Evolutionary conservation across 495 filamentous ascomycete species (phyloP), one percentile per base, ranked within the genome.

Genomic region (Xylaria scruposa): DNA sequence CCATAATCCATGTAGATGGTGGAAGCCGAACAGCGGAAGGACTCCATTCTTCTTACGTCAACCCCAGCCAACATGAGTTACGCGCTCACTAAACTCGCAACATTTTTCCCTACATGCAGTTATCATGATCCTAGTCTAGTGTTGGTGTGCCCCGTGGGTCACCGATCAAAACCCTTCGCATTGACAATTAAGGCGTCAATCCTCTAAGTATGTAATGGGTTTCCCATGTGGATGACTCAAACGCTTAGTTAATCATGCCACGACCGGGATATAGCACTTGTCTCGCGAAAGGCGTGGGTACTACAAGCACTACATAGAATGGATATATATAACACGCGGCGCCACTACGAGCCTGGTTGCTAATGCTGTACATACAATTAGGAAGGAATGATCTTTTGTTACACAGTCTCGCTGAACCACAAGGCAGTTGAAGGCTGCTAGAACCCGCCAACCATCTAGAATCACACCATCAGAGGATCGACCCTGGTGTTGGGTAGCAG

Each of bases 31-130:
- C 8, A 67, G 29, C 65, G 65, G 65, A 54, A 56, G 19, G 4
- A 31, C 65, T 17, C 65, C 36, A 49, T 54, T 67, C 49, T 56
- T 54, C 9, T 67, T 67, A 67, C 65, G 65, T 67, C 49, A 67
- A 67, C 3, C 26, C 42, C 60, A n/a, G 60, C 38, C 31, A 21
- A 6, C 58, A 60, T 63, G n/a, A 15, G 38, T 26, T 44, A 29
- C 60, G 60, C 21, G 60, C 44, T 46, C 62, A 33, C 42, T 3
- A 31, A 65, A 33, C 38, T 65, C 62, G 24, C 49, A 29, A 15
- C 62, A 17, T 40, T 38, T 31, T 19, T 21, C 44, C 63, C 9
- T 65, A 47, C 24, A n/a, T 12, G 29, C 38, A 24, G 46, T 24
- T n/a, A 67, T 67, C 36, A 36, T 40, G 29, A 31, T 13, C 49